Evolutionary conservation across 495 filamentous ascomycete genomes (phyloP), one percentile per base, ranked within the genome.

Genomic region (Pyrenula massariospora): DNA sequence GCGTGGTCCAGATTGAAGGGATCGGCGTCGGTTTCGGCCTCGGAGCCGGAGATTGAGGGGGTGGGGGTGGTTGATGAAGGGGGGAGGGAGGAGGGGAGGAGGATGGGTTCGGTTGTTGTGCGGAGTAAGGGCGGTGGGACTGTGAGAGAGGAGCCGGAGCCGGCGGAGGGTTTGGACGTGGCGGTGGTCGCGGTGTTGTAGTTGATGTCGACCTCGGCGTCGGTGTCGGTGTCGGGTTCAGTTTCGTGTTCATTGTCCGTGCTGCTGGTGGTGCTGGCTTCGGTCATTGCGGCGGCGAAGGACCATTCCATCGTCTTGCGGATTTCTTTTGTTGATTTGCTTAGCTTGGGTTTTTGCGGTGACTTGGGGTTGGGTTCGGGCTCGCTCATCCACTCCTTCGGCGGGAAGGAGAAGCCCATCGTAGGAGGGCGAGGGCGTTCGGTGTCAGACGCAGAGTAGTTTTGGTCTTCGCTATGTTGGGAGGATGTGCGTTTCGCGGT

Each of bases 401-500:
- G 53, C 0, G 74, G 74, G 50, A 77, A 77, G 25, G 73, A 75
- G 73, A 73, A 77, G 53, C 75, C 74, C 71, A 75, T 75, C 3
- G 75, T 76, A 5, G 73, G 71, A 47, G 73, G 74, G 3, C 73
- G 71, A 2, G 74, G 72, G 10, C 63, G 68, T 8, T 56, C 59
- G 2, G 67, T 66, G 19, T 71, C 63, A 55, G 67, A 75, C 1
- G 57, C 57, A 2, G 67, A 58, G 24, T 69, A 68, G 11, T 69
- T 57, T 1, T 58, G 53, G 19, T 67, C 63, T 10, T 54, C 58
- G 21, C 58, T 65, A 55, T 69, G 65, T 10, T 59, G 55, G 19
- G 60, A 65, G 51, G 68, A 66, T 50, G 60, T 64, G 24, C 22
- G 48, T 10, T 19, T 19, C 5, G 50, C 22, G 8, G 50, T 52